Base-by-base conservation (phyloP, 208 protist genomes). In the Acanthamoeba polyphaga region DNA sequence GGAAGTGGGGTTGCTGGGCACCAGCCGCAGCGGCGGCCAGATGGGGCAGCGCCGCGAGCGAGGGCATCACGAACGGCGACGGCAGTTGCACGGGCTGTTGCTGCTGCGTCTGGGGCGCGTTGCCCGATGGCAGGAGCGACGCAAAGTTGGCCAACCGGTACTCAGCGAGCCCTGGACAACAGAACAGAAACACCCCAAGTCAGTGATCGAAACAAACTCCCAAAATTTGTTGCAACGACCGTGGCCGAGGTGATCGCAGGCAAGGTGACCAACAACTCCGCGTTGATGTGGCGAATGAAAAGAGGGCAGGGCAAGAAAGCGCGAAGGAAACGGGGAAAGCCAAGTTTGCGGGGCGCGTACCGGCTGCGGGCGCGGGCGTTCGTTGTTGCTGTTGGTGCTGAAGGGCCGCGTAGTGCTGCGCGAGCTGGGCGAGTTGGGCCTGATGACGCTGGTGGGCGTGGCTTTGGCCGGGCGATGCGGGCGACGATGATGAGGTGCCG, bases 141-240 rank as follows among this genome's bases (percentile, higher is more conserved):
- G 70, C 70, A 17, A 80, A 49, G 70, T 46, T 80, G 70, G 70
- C 32, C 70, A 80, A 43, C 70, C 70, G 15, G 34, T 34, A 80
- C 10, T 80, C 70, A 0, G 70, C 27, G 10, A 80, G 15, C 1
- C 13, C 38, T 38, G 38, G 38, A 38, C 38, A 38, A 38, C 38
- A 38, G 38, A 49, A 49, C 43, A 49, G 38, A 38, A 38, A 38
- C 38, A 3, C 43, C 43, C 1, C 1, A 46, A 46, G 43, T 46
- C 43, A 46, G 43, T n/a, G n/a, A n/a, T n/a, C n/a, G n/a, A 46
- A 49, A 49, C 43, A 49, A 38, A 38, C 1, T 3, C 1, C 43
- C 43, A 1, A 49, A 49, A 49, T 58, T 58, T 3, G 53, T 10
- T 17, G 9, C 12, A 17, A 19, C 53, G 53, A 58, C 53, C 53